Base-by-base conservation (phyloP, 371 early-diverging fungal genomes). In the Mortierella sp. region DNA sequence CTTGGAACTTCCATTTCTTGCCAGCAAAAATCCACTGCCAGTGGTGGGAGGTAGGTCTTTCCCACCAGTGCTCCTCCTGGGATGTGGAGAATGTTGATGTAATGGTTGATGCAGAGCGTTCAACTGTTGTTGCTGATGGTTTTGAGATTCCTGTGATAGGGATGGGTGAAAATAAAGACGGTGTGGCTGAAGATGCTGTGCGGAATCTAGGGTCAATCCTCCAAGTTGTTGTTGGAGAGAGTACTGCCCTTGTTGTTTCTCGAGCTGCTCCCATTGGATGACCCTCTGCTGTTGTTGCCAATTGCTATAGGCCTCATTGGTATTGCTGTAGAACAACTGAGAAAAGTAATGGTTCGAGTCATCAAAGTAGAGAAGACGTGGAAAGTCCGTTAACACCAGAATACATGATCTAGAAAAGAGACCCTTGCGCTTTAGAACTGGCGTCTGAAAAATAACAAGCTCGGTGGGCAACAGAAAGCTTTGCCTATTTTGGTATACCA, bases 361-460 rank as follows among this genome's bases (percentile, higher is more conserved):
- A 62, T 93, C 93, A 61, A 90, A 84, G 68, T 93, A 92, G 4
- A 90, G 64, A 28, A 95, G 75, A 8, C 95, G 85, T 28, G 94
- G 93, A 32, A 85, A 68, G 69, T 93, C 92, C 2, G 94, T 93
- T 45, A 95, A 75, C 12, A 93, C 84, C 64, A 95, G 68, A 34
- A 88, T 86, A 17, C 91, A 76, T 35, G 88, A 88, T 66, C 90
- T 93, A 5, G 85, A 84, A 60, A 90, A 87, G 12, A 91, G 75
- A 19, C 90, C 91, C 55, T 88, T 88, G 12, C 91, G 86, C 66
- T 89, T 89, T 51, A 74, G 64, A 2, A 95, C 88, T 23, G 84
- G 83, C 1, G 93, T 89, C 19, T 86, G 85, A 55, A 87, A 86
- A 32, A 93, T 61, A 26, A 93, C 87, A 2, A 90, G 80, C 77